phyloP scores from a whole-genome alignment of 805 yeast genomes.

The Barnettozyma vustinii region DNA sequence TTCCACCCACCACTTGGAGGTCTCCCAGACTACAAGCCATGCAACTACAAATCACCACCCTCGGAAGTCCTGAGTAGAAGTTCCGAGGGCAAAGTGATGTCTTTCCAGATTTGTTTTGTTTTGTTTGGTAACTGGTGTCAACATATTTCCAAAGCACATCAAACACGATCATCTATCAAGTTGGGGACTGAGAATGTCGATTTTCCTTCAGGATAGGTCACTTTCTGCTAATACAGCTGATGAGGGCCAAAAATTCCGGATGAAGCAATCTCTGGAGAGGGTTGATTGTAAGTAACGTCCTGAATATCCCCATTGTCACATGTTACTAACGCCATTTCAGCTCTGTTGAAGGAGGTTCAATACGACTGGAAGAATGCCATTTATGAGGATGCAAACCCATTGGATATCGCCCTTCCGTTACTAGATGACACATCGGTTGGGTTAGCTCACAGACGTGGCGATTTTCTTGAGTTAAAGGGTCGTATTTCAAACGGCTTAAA shows the following conservation, averaged over 20 bases:
- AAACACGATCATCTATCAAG: background rate
- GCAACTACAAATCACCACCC: too few species aligned
- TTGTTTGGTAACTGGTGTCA: background rate
- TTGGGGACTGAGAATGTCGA: background rate
- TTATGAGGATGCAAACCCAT: slow-evolving; percentile 61
- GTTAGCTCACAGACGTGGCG: slow-evolving; percentile 63
- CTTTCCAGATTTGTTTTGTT: background rate
- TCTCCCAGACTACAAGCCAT: too few species aligned
- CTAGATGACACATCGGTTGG: slow-evolving; percentile 91
- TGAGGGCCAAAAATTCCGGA: background rate
- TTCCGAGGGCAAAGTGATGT: background rate
- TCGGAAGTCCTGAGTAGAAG: too few species aligned
- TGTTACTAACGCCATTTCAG: slow-evolving; percentile 6
- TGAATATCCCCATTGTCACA: background rate
- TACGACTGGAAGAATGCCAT: slow-evolving; percentile 46
- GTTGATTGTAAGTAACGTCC: slow-evolving; percentile 3
- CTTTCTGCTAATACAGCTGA: background rate
- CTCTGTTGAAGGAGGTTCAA: slow-evolving; percentile 28
- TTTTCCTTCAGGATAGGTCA: background rate
- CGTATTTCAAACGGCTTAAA: slow-evolving; percentile 55
- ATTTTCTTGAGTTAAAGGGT: slow-evolving; percentile 57
- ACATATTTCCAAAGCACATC: background rate
- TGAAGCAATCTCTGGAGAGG: slow-evolving; percentile 8
- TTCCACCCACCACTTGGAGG: too few species aligned
- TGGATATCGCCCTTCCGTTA: slow-evolving; percentile 78